A percentile compares a stretch with the other conserved stretches of the same genome.
Evolutionary conservation across 2,329 filamentous ascomycete genomes (phyloP).

Genomic region (Pestalotiopsis sp.): DNA sequence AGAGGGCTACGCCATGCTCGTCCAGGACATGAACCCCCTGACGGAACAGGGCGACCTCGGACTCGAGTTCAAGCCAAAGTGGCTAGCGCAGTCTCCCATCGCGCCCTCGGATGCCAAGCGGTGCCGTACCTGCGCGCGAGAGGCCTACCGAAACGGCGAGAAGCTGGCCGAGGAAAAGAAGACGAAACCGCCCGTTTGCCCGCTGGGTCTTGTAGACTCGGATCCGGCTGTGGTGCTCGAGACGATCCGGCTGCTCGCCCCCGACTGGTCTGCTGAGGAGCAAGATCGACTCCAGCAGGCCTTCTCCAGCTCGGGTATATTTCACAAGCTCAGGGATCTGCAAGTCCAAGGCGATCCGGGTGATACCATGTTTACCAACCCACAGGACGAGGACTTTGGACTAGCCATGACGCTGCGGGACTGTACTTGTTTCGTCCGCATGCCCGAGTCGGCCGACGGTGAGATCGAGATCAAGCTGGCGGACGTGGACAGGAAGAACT

Average conservation of each 20-base stretch:
- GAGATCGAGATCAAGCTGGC: slow-evolving; percentile 62
- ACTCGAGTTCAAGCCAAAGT: slow-evolving; percentile 83
- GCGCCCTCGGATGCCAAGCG: slow-evolving; percentile 63
- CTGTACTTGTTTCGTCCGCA: slow-evolving; percentile 72
- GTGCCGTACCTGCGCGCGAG: slow-evolving; percentile 73
- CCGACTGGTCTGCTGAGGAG: slow-evolving; percentile 29
- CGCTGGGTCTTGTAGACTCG: slow-evolving; percentile 61
- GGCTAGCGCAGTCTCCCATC: slow-evolving; percentile 74
- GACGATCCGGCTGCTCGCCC: slow-evolving; percentile 42
- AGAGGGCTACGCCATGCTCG: slow-evolving; percentile 65
- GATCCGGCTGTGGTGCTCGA: slow-evolving; percentile 43
- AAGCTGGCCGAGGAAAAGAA: slow-evolving; percentile 36
- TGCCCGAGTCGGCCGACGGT: slow-evolving; percentile 37
- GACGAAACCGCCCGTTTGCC: slow-evolving; percentile 54
- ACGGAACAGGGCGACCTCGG: slow-evolving; percentile 36
- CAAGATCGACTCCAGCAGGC: slow-evolving; percentile 35
- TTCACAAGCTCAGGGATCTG: slow-evolving; percentile 33
- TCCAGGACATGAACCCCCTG: slow-evolving; percentile 69
- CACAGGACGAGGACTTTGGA: slow-evolving; percentile 48
- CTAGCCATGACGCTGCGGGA: slow-evolving; percentile 81
- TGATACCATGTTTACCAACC: slow-evolving; percentile 43
- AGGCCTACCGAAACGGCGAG: slow-evolving; percentile 45
- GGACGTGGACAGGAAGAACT: slow-evolving; percentile 77
- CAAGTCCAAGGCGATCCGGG: slow-evolving; percentile 41
- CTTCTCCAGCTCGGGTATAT: slow-evolving; percentile 37